phyloP scores from a whole-genome alignment of 2,329 filamentous ascomycete genomes.

The Chaetothyriales sp. region DNA sequence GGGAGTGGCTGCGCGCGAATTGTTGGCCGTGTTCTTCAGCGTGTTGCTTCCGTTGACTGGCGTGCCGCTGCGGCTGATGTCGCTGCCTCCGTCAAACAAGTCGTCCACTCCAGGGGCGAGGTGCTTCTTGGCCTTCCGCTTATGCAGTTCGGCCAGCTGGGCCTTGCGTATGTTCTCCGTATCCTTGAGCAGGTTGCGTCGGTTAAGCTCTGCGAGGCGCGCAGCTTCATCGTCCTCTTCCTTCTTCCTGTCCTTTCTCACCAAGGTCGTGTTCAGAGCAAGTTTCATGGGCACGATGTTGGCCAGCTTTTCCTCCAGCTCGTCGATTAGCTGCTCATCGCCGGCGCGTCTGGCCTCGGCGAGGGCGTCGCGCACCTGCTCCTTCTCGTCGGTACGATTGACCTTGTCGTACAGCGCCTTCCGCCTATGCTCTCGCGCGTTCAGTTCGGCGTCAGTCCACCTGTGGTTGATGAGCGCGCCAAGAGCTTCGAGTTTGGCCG shows the following conservation, averaged over 20 bases:
- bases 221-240: constrained; percentile 53
- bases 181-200: constrained; percentile 70
- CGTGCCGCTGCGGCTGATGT: constrained; percentile 35
- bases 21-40: constrained; percentile 27
- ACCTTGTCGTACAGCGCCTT: constrained; percentile 54
- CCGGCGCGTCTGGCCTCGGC: constrained; percentile 52
- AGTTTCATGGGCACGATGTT: constrained; percentile 45
- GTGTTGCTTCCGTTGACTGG: constrained; percentile 38
- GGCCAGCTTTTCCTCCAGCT: constrained; percentile 36
- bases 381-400: constrained; percentile 50
- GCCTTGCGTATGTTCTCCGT: constrained; percentile 83
- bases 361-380: constrained; percentile 50
- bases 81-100: constrained; percentile 33
- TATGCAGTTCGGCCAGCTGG: constrained; percentile 65
- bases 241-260: constrained; percentile 39
- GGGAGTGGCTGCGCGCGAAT: constrained; percentile 25
- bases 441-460: constrained; percentile 74
- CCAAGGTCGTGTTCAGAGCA: constrained; percentile 56
- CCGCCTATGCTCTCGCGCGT: constrained; percentile 60
- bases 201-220: constrained; percentile 69
- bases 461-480: constrained; percentile 62
- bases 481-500: constrained; percentile 66
- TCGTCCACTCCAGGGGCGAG: constrained; percentile 26
- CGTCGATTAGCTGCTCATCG: constrained; percentile 44
- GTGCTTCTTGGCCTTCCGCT: constrained; percentile 34